Percentiles rank a stretch among this genome's conserved stretches.
phyloP scores from a whole-genome alignment of 73 alveolate genomes.

The Paramecium primaurelia region DNA sequence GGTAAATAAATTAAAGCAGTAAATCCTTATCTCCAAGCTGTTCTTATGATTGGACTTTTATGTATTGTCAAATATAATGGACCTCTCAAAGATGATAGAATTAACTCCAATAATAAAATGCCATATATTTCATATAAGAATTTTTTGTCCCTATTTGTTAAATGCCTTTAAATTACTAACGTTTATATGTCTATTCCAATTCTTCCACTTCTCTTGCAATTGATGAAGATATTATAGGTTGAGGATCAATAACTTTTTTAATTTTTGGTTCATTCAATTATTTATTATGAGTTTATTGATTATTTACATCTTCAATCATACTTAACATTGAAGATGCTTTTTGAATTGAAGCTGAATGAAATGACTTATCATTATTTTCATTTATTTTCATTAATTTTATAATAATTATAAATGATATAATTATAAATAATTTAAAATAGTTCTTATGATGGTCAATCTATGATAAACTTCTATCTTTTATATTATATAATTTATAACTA shows the following conservation, averaged over 20 bases:
- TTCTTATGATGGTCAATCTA: background rate
- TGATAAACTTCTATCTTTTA: too few species aligned
- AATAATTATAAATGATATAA: background rate
- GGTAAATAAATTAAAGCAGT: slow-evolving; percentile 10
- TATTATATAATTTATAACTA: too few species aligned
- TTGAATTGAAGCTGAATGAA: background rate
- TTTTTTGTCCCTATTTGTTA: background rate
- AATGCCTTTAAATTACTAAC: background rate
- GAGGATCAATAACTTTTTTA: background rate
- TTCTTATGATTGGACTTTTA: background rate
- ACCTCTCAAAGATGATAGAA: slow-evolving; percentile 39
- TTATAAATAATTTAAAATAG: background rate
- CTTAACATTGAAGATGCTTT: background rate
- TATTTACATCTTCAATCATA: background rate
- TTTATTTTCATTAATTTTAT: background rate
- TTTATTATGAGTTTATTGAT: background rate
- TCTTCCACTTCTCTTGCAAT: background rate
- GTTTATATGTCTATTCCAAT: background rate
- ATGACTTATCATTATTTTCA: slow-evolving; percentile 2
- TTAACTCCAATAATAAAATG: background rate
- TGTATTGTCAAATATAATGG: background rate
- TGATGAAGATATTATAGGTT: background rate
- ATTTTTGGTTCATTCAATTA: background rate
- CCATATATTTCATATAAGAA: background rate
- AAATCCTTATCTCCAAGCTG: slow-evolving; percentile 44